Base-by-base conservation (phyloP, 352 stramenopile genomes). In the Phytopythium sindhum region DNA sequence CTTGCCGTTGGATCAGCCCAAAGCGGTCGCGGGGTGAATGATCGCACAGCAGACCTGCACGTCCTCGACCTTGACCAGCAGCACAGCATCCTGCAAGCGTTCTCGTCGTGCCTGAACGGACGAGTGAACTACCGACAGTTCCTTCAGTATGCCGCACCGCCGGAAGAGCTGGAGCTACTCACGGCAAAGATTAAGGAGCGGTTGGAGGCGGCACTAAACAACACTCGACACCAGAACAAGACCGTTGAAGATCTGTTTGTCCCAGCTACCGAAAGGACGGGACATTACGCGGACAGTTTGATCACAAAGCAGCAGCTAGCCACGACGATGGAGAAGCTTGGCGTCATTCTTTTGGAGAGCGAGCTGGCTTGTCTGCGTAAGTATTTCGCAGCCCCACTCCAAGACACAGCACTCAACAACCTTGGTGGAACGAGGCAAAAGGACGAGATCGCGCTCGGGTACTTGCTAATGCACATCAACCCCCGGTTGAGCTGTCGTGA, bases 61-160 rank as follows among this genome's bases (percentile, higher is more conserved):
- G 73, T 69, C 17, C 75, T 93, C 15, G 74, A 90, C 52, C 86
- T 90, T 31, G 81, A 89, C 28, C 79, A 93, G 51, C 83, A 91
- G 31, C 80, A 93, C 33, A 70, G 78, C 11, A 63, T 92, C 33
- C 68, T 90, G 65, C 63, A 70, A 19, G 72, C 86, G 41, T 92
- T 91, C 59, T 80, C 74, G 9, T 75, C 73, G 10, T 65, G 82
- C 19, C 74, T 79, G 62, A 81, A 93, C 64, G 83, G 84, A 7
- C 69, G 77, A 39, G 67, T 95, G 12, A 89, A 92, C 54, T 95
- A 92, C 56, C 68, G 65, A 1, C 75, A 90, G 31, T 95, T 95
- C 31, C 62, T 91, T 10, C 69, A 70, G 11, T 91, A 90, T 29
- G 69, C 72, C 5, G 21, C 75, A 1, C 83, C 83, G 19, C 65